Evolutionary conservation across 2,329 filamentous ascomycete genomes (phyloP), one percentile per base, ranked within the genome.

Genomic region (Neonectria sp.): DNA sequence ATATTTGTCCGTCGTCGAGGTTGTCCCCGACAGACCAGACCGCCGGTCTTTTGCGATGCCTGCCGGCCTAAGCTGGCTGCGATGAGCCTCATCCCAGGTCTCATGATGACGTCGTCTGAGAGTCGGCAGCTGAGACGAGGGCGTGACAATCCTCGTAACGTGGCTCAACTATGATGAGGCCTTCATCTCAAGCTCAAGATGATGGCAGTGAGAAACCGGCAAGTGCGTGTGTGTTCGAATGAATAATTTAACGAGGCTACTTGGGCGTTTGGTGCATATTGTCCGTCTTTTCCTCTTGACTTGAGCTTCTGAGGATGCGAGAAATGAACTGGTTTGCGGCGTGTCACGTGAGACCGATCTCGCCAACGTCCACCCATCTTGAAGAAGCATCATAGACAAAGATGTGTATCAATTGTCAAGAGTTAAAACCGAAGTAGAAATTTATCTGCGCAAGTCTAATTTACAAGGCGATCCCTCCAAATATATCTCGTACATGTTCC

Each of bases 291-390:
- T 12, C 17, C 4, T 12, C 6, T 43, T 29, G 21, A 21, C 13
- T 55, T 12, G 12, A 24, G 59, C n/a, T 60, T 9, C 17, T 49
- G 46, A 27, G n/a, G 31, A 53, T 27, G 35, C 27, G 48, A 63
- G 48, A 52, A 69, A 56, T 65, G 31, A 17, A 55, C 21, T 33
- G 49, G 29, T 31, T 40, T 13, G 7, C 31, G 12, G 40, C 21
- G 21, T 40, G 65, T 76, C 73, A 75, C 73, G 73, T 75, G 73
- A 60, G 63, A 45, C 27, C 29, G n/a, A 33, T 33, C n/a, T 21
- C 52, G 24, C 11, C 27, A 27, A 48, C 49, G 27, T 9, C 27
- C 12, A 52, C 5, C 12, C 31, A 67, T 55, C 4, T 4, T 24
- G n/a, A 25, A 60, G 6, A 7, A 25, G 6, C 13, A 13, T 4